Percentiles rank a stretch among this genome's conserved stretches.
phyloP scores from a whole-genome alignment of 352 stramenopile species.

The Lagenidium giganteum region DNA sequence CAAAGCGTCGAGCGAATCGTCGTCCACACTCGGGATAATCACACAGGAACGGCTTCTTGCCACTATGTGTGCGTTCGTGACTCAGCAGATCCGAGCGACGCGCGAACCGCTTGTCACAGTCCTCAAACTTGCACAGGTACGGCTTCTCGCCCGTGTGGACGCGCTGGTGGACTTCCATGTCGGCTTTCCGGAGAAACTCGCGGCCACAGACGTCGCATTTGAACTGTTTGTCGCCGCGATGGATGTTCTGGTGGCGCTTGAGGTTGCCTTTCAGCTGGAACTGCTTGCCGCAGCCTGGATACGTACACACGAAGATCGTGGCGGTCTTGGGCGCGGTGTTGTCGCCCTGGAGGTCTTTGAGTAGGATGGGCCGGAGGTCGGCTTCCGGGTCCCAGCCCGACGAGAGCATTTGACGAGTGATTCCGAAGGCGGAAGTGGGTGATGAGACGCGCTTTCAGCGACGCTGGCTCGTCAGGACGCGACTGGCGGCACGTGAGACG shows the following conservation, averaged over 20 bases:
- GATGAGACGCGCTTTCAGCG: no score
- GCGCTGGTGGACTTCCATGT: slow-evolving; percentile 34
- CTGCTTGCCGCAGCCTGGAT: slow-evolving; percentile 20
- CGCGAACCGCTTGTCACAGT: slow-evolving; percentile 35
- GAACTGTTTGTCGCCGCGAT: slow-evolving; percentile 27
- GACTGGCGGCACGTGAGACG: no score
- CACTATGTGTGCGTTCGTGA: slow-evolving; percentile 43
- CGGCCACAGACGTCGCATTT: slow-evolving; percentile 27
- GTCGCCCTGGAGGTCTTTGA: neutral
- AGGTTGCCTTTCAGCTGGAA: slow-evolving; percentile 36
- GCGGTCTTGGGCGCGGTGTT: neutral
- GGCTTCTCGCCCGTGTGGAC: slow-evolving; percentile 49
- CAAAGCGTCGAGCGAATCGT: slow-evolving; percentile 26
- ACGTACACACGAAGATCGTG: slow-evolving; percentile 17
- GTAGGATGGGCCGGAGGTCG: slow-evolving; percentile 11
- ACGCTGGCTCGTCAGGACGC: no score
- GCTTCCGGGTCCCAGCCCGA: slow-evolving; percentile 8
- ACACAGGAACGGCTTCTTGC: slow-evolving; percentile 36
- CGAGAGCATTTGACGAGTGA: no score
- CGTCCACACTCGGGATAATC: slow-evolving; percentile 20
- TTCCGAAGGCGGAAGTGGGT: no score
- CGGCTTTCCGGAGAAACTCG: slow-evolving; percentile 40
- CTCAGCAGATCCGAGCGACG: slow-evolving; percentile 41
- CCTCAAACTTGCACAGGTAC: slow-evolving; percentile 22
- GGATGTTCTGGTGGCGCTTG: slow-evolving; percentile 35